These are phyloP conservation scores for Hydrangea macrophylla DNA, from an alignment of 148 eudicot genomes.

Conservation along the genomic window DNA sequence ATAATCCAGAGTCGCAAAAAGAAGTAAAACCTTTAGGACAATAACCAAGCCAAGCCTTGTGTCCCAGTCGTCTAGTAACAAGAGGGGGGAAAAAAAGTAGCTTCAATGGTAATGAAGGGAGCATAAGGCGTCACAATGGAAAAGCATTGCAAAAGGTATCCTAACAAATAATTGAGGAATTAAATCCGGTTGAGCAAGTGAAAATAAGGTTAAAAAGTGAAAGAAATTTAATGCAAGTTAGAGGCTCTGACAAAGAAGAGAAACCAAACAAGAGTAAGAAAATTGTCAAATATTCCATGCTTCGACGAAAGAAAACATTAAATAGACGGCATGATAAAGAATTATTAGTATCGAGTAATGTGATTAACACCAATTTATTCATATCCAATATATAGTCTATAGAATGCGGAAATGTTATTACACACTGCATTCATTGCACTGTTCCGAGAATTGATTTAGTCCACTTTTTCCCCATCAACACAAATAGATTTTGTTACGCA, in stretches of 20 bases:
- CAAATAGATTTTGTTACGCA: no score
- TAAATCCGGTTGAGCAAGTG: not conserved
- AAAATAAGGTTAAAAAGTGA: no score
- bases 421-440: not conserved
- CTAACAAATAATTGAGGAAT: not conserved
- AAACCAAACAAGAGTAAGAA: not conserved
- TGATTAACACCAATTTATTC: not conserved
- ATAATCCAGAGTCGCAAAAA: not conserved
- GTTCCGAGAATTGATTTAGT: not conserved
- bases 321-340: not conserved
- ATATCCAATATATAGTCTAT: not conserved
- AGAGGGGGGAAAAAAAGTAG: not conserved
- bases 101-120: not conserved
- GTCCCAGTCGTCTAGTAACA: not conserved
- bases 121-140: not conserved
- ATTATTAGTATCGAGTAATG: not conserved
- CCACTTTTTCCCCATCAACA: no score
- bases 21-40: not conserved
- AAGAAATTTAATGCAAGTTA: no score
- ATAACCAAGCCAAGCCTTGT: not conserved
- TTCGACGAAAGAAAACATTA: not conserved
- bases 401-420: not conserved
- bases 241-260: not conserved
- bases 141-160: not conserved
- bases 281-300: not conserved